Evolutionary conservation across 2,329 filamentous ascomycete genomes (phyloP), one percentile per base, ranked within the genome.

Genomic region (Hypocreales sp.): DNA sequence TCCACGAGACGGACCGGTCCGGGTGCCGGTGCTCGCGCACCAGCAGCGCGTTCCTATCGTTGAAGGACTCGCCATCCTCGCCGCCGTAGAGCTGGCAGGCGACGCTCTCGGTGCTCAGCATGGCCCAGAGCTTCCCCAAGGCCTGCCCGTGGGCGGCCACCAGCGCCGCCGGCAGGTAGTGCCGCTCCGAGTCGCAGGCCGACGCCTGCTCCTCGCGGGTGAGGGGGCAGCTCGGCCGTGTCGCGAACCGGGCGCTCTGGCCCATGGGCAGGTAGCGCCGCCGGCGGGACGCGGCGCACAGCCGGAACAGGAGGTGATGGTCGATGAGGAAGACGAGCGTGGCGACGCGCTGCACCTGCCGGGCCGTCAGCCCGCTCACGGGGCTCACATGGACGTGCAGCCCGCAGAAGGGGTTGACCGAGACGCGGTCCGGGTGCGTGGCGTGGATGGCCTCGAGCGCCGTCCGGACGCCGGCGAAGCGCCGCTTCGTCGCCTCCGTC

Each of bases 331-430:
- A 25, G 48, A 86, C 66, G 13, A 92, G 54, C 0, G 83, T 90
- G 34, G 84, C 69, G 21, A 81, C 49, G 15, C 92, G 61, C 51
- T 92, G 92, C 41, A 84, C 71, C 45, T 84, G 86, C 15, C 75
- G 76, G 16, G 84, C 54, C 8, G 72, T 35, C 13, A 32, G 13
- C 6, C 28, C 32, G 6, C n/a, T 15, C 1, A 20, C 26, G 4
- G 31, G 32, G 11, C 31, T 30, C 7, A 38, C 22, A 23, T 38
- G 31, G 10, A 40, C 29, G 15, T 38, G 34, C 10, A 40, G 15
- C 8, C 34, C 37, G 20, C 35, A 38, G 17, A 7, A 7, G 4
- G n/a, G 5, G 13, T 30, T 17, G n/a, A 31, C 14, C 10, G 29
- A 27, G 13, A 31, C 22, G 10, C 26, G n/a, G n/a, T n/a, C n/a